Conservation (phyloP, 2,329 filamentous ascomycete species). For the Onygena corvina region DNA sequence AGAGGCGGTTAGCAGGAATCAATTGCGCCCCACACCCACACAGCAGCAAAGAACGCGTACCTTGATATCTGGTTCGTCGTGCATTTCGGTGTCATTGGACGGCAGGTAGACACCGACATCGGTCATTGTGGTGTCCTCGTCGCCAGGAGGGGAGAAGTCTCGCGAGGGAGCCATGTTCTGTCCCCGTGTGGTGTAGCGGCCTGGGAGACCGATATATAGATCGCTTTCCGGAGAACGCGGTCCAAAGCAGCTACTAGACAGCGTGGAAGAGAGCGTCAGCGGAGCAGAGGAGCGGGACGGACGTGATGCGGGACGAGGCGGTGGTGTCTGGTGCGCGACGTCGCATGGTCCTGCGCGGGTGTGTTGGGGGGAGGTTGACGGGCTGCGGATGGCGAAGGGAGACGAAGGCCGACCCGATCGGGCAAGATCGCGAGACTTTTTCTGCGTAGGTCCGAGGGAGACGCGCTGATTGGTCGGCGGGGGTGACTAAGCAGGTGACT, state of each 20-base stretch:
- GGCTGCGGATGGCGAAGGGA: background rate
- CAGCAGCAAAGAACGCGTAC: conserved; percentile 24
- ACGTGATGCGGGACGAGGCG: background rate
- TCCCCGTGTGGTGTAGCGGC: too few species aligned
- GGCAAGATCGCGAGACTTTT: conserved; percentile 10
- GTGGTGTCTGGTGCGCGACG: conserved; percentile 1
- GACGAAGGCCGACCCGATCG: background rate
- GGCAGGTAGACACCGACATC: conserved; percentile 30
- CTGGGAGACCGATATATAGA: background rate
- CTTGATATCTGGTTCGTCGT: conserved; percentile 29
- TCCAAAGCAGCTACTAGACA: background rate
- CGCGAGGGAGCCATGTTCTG: conserved; percentile 32
- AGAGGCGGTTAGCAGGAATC: conserved; percentile 2
- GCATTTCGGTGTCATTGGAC: conserved; percentile 27
- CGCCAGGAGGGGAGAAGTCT: conserved; percentile 28
- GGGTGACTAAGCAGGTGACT: conserved; percentile 21
- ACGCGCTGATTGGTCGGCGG: conserved; percentile 28
- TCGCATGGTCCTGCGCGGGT: background rate
- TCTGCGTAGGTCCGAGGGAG: conserved; percentile 16
- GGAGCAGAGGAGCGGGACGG: background rate
- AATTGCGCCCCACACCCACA: background rate
- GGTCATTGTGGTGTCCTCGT: conserved; percentile 38
- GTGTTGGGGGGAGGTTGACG: background rate
- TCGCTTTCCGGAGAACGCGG: background rate
- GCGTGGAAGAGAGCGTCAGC: background rate